Evolutionary conservation across 106 monocot species (phyloP).

Genomic region (Phalaenopsis equestris): DNA sequence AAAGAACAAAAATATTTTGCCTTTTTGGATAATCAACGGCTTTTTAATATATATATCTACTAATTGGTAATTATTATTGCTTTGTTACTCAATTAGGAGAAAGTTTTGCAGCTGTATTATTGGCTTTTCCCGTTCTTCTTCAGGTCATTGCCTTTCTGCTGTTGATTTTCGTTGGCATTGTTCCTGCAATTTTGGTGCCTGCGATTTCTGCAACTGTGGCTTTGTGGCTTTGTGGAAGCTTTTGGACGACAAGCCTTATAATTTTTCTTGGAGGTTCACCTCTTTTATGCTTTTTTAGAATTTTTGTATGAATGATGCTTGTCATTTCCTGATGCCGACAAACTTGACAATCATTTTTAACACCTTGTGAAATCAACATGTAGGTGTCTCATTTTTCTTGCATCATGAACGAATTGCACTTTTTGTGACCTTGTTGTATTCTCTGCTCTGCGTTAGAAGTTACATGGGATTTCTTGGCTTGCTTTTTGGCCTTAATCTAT

Average conservation of each 20-base stretch:
- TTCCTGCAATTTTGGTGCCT: slow-evolving; percentile 39
- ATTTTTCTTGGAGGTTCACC: slow-evolving; percentile 57
- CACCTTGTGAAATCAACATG: slow-evolving; percentile 6
- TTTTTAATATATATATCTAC: background rate
- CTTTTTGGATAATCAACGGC: no score
- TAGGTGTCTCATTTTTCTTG: slow-evolving; percentile 56
- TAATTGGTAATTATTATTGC: background rate
- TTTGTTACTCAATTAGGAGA: background rate
- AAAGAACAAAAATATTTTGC: no score
- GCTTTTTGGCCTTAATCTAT: slow-evolving; percentile 61
- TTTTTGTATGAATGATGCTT: background rate
- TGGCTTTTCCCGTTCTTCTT: slow-evolving; percentile 4
- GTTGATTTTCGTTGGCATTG: slow-evolving; percentile 49
- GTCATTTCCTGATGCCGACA: background rate
- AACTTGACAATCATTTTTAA: background rate
- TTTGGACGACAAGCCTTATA: slow-evolving; percentile 73
- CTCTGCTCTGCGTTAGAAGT: slow-evolving; percentile 61
- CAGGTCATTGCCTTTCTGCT: slow-evolving; percentile 50
- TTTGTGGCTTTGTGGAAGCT: slow-evolving; percentile 84
- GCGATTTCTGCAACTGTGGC: slow-evolving; percentile 32
- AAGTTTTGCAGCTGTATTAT: background rate
- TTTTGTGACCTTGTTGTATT: slow-evolving; percentile 60
- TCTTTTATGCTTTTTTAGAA: background rate
- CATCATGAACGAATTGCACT: slow-evolving; percentile 66
- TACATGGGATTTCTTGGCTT: slow-evolving; percentile 90